Evolutionary conservation across 2,329 filamentous ascomycete genomes (phyloP), one percentile per base, ranked within the genome.

Genomic region (Sporothrix dimorphospora): DNA sequence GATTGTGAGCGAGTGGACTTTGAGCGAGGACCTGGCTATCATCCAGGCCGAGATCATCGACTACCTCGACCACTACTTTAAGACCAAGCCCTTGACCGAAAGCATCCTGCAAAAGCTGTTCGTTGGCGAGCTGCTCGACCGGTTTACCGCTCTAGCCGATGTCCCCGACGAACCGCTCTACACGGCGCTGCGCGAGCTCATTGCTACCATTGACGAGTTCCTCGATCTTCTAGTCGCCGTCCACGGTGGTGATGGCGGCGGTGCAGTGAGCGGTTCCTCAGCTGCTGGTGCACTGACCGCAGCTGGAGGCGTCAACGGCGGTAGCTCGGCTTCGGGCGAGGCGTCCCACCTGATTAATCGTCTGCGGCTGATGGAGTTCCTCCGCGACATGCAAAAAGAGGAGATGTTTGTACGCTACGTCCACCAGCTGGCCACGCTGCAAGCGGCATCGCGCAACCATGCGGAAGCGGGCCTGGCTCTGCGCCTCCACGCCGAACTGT

Each of bases 41-140:
- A 92, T 99, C 69, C 94, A 98, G 81, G 96, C 94, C 1, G 96
- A 98, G 81, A 94, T 98, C 85, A 97, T 99, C 77, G 95, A 98
- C 78, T 97, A 93, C 75, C 83, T 99, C 70, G 96, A 99, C 79
- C 86, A 88, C 30, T 89, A 97, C 69, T 98, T 98, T 85, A 97
- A 98, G 81, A 89, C 91, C 8, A 96, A 94, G 82, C 90, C 91
- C 6, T 85, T 97, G 78, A 97, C 92, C 0, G 95, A 98, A 81
- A 95, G 91, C 75, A 91, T 97, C 40, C 85, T 96, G 61, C 94
- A 98, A 79, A 98, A 98, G 81, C 88, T 97, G 1, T 98, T 99
- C 79, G 91, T 99, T 59, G 87, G 88, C 24, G 95, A 98, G 81
- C 84, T 99, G 63, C 85, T 97, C 24, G 90, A 91, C 61, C 86